These are phyloP conservation scores for Neobulgaria alba DNA, from an alignment of 2,329 filamentous ascomycete species.

Conservation along the genomic window DNA sequence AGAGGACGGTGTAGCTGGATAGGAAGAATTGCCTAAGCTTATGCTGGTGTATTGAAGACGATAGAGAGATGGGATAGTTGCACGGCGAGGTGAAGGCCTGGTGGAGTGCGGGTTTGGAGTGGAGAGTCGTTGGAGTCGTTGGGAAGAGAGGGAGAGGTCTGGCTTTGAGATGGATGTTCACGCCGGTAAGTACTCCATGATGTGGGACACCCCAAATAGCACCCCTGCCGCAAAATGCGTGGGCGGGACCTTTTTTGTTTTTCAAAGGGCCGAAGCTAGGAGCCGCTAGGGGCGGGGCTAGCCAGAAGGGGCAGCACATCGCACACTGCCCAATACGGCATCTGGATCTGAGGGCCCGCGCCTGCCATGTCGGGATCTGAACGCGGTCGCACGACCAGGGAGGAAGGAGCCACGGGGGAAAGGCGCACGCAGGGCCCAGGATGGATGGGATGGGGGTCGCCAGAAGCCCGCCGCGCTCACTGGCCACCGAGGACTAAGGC, in stretches of 20 bases:
- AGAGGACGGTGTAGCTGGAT: constrained; percentile 5
- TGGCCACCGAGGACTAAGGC: no score
- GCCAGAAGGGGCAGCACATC: neutral
- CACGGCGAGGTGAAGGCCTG: neutral
- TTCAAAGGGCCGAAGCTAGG: neutral
- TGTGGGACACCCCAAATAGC: neutral
- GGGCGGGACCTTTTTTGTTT: neutral
- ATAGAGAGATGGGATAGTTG: neutral
- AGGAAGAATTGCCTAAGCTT: neutral
- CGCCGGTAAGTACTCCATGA: constrained; percentile 11
- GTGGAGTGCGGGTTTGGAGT: neutral
- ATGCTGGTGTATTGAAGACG: neutral
- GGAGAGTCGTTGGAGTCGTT: constrained; percentile 1
- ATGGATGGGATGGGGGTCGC: no score
- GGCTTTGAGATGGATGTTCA: constrained; percentile 11
- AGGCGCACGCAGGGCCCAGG: no score
- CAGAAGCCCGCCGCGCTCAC: no score
- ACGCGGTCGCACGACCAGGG: no score
- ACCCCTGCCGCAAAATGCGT: neutral
- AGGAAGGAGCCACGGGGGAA: no score
- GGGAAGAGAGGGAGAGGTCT: constrained; percentile 5
- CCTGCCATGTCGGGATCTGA: no score
- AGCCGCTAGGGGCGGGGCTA: neutral
- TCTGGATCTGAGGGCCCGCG: no score
- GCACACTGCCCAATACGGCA: no score